These are phyloP conservation scores for Podospora appendiculata DNA, from an alignment of 495 filamentous ascomycete genomes.

Conservation along the genomic window DNA sequence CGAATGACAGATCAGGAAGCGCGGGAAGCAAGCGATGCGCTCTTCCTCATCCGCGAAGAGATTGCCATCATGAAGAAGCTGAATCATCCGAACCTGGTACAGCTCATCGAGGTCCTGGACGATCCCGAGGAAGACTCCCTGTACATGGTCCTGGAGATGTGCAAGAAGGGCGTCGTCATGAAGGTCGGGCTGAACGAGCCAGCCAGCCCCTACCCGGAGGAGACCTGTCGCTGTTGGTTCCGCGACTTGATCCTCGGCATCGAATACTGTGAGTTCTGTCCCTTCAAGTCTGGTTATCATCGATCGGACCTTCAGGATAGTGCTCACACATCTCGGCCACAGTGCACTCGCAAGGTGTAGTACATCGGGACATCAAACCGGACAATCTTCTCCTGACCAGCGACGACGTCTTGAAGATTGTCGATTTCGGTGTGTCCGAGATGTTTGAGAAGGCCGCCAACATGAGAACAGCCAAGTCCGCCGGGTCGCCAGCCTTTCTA, in stretches of 20 bases:
- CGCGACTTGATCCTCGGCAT: constrained; percentile 93
- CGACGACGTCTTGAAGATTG: constrained; percentile 90
- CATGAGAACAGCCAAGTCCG: constrained; percentile 92
- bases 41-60: constrained; percentile 88
- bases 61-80: constrained; percentile 99
- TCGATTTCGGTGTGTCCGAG: constrained; percentile 97
- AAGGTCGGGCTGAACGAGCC: constrained; percentile 82
- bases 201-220: constrained; percentile 76
- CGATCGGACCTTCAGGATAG: no score
- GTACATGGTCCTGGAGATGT: constrained; percentile 99
- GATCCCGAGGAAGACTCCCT: constrained; percentile 92
- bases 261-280: constrained; percentile 64
- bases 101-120: constrained; percentile 86
- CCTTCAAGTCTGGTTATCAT: background rate
- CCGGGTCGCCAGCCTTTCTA: constrained; percentile 90
- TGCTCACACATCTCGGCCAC: background rate
- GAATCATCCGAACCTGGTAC: constrained; percentile 87
- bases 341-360: constrained; percentile 90
- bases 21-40: constrained; percentile 62
- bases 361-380: constrained; percentile 96
- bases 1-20: constrained; percentile 37
- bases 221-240: constrained; percentile 84
- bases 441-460: constrained; percentile 88
- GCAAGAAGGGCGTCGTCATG: constrained; percentile 97
- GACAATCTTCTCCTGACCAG: constrained; percentile 88